Evolutionary conservation across 805 yeast species (phyloP), one percentile per base, ranked within the genome.

Genomic region (Candida methanosorbosa): DNA sequence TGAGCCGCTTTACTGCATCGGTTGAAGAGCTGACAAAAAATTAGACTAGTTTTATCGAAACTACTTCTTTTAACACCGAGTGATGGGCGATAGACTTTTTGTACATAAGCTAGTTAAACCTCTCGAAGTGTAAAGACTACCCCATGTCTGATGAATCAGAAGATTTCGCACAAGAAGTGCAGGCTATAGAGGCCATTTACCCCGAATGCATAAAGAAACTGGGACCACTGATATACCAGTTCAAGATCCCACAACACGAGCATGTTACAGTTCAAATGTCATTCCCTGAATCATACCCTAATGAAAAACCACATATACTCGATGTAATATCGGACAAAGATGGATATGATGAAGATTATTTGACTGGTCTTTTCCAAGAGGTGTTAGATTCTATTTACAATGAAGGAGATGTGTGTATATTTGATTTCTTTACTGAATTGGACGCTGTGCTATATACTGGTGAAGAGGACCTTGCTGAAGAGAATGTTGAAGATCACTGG

Each of bases 141-240:
- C n/a, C n/a, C n/a, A 31, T 24, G 25, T 9, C 11, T 2, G 27
- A 30, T 40, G 57, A 49, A n/a, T 52, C 61, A 1, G 71, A 71
- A 39, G 81, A 78, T 23, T 58, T 81, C 6, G 50, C 50, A 16
- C 92, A 85, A 36, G 98, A 90, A 50, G 57, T 85, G 15, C 77
- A 72, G 27, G 90, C 95, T 11, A 76, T 90, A 9, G 81, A 84
- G 37, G 92, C 96, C 4, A 90, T 92, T 11, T 90, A 75, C 50
- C 96, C 95, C 1, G 82, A 68, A 13, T 65, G 75, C 27, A 52
- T 76, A 24, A 56, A 58, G 4, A 47, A 45, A 18, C 34, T 68
- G 7, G 66, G 58, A 4, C 59, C 64, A 0, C 58, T 57, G 14
- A 50, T 69, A 4, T 64, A 65, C 38, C 70, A 70, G 30, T 62